Percentiles rank a stretch among this genome's conserved stretches.
phyloP scores from a whole-genome alignment of 2,329 filamentous ascomycete species.

The Trichothecium sympodiale region DNA sequence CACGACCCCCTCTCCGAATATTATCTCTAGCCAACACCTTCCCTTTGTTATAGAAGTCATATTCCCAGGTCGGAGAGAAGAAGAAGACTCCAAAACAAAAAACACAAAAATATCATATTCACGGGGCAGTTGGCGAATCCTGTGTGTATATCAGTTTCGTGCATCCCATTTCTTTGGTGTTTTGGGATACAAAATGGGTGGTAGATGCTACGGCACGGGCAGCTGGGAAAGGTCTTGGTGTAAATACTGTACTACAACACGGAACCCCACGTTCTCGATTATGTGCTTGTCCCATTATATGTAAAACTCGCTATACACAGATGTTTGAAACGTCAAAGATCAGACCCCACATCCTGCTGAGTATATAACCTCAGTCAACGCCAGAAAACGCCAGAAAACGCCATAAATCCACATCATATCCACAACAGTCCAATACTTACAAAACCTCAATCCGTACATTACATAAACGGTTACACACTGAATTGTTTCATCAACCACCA shows the following conservation, averaged over 20 bases:
- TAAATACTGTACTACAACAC: constrained; percentile 34
- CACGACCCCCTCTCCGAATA: neutral
- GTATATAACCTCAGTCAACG: no score
- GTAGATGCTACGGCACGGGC: neutral
- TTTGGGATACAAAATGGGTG: constrained; percentile 20
- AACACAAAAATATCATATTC: neutral
- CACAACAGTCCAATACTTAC: neutral
- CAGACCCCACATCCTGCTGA: no score
- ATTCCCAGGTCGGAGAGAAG: neutral
- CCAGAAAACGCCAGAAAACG: neutral
- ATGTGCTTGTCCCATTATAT: no score
- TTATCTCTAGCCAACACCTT: constrained; percentile 1
- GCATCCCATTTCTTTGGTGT: constrained; percentile 7
- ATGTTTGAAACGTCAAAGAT: no score
- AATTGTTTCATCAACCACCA: constrained; percentile 24
- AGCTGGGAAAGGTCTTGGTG: constrained; percentile 13
- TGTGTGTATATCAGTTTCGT: constrained; percentile 2
- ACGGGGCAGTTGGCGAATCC: neutral
- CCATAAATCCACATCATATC: neutral
- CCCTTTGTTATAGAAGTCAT: constrained; percentile 8
- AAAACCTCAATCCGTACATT: neutral
- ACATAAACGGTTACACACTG: no score
- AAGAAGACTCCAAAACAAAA: constrained; percentile 9
- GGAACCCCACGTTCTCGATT: constrained; percentile 11
- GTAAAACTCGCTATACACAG: no score